Base-by-base conservation (phyloP, 495 filamentous ascomycete species). In the Sordaria brevicollis region DNA sequence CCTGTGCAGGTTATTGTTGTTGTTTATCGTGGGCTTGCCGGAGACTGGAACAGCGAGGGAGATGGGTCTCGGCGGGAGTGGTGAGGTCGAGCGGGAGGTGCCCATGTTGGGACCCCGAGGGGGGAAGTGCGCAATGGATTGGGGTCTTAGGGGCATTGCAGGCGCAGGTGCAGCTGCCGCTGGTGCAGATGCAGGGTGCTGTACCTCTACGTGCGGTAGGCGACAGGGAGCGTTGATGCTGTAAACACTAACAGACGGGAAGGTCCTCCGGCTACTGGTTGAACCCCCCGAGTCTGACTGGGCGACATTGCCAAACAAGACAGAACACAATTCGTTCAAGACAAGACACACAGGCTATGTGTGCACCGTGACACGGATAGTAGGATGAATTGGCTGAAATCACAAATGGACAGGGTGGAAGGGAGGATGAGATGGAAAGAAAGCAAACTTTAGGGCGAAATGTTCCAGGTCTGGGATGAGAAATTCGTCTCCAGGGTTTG, bases 201-300 rank as follows among this genome's bases (percentile, higher is more conserved):
- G n/a, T n/a, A n/a, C n/a, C n/a, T n/a, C n/a, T n/a, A n/a, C n/a
- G n/a, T n/a, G 0, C 49, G 49, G 49, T 57, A 57, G 49, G 49
- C 49, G 49, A 31, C 49, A 57, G 49, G 49, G 49, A 57, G 49
- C 25, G 49, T 25, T 15, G 49, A 57, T 3, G 49, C 49, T 57
- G 49, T 57, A 6, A 31, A 57, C 49, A 57, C 49, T 57, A 54
- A 57, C 49, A 57, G 13, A 57, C 13, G 25, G 49, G 49, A 57
- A 57, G 49, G 49, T 57, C 49, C 49, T 57, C 49, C 49, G 49
- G 21, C 49, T 31, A 57, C 49, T 57, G 49, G 49, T 31, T 57
- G 49, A 57, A 57, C 49, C 49, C 25, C 49, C 49, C 25, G 13
- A 57, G 69, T 77, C 43, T 74, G 72, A 79, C 69, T 77, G 77